Evolutionary conservation across 2,329 filamentous ascomycete genomes (phyloP).

Genomic region (Nemania sp.): DNA sequence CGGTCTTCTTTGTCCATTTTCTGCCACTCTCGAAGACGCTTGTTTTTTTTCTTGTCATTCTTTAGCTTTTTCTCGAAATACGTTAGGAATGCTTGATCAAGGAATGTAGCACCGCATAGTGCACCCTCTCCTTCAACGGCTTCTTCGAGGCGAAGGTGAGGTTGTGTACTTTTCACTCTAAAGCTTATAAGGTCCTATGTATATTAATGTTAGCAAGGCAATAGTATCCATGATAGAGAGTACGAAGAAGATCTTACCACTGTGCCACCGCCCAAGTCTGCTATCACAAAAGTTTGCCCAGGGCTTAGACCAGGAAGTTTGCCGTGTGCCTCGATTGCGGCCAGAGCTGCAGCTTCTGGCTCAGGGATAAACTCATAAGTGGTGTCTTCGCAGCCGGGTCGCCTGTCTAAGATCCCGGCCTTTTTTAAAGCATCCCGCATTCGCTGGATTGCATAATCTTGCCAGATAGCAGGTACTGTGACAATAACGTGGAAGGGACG

Average conservation of each 20-base stretch:
- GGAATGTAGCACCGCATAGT: constrained; percentile 47
- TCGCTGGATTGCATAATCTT: constrained; percentile 41
- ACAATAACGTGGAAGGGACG: constrained; percentile 45
- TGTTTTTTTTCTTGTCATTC: neutral
- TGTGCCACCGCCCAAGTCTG: constrained; percentile 42
- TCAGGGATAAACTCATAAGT: constrained; percentile 46
- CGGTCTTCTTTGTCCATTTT: constrained; percentile 9
- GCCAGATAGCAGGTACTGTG: constrained; percentile 54
- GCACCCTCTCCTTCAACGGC: constrained; percentile 45
- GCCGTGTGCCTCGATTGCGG: constrained; percentile 42
- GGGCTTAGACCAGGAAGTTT: neutral
- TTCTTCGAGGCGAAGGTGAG: constrained; percentile 41
- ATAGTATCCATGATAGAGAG: neutral
- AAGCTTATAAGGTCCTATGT: constrained; percentile 50
- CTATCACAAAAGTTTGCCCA: constrained; percentile 36
- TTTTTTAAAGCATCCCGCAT: constrained; percentile 44
- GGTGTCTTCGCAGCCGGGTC: constrained; percentile 32
- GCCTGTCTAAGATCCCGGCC: constrained; percentile 44
- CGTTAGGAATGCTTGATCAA: constrained; percentile 45
- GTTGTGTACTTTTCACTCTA: constrained; percentile 23
- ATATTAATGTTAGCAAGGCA: constrained; percentile 12
- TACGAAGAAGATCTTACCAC: constrained; percentile 14
- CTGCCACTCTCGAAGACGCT: neutral
- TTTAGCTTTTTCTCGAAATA: constrained; percentile 38
- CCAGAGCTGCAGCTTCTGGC: constrained; percentile 51